Evolutionary conservation across 2,329 filamentous ascomycete genomes (phyloP), one percentile per base, ranked within the genome.

Genomic region (Aspergillus vadensis): DNA sequence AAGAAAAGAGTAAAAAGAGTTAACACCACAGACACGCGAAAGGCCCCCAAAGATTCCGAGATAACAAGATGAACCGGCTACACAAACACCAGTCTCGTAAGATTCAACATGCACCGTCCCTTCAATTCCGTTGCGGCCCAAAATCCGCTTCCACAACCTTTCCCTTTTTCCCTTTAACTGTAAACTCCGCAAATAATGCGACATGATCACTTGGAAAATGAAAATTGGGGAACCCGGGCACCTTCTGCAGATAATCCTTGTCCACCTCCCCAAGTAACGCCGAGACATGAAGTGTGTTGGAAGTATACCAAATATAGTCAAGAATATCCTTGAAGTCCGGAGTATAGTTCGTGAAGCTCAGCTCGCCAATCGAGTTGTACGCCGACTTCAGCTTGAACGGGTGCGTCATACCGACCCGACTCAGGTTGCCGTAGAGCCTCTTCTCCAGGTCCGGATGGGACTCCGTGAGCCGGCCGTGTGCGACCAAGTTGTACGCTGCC

Each of bases 281-380:
- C 17, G 91, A 88, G 23, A 96, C 90, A 72, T 95, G 91, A 48
- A 97, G 82, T 21, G 90, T 88, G 76, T 95, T 97, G 60, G 92
- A 94, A 59, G 92, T 93, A 78, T 96, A 99, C 92, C 93, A 98
- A 70, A 99, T 92, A 77, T 98, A 97, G 75, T 99, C 95, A 67
- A 99, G 90, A 59, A 96, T 91, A 63, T 92, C 93, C 55, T 87
- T 86, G 79, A 97, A 99, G n/a, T 88, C 87, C 1, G 95, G 93
- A 14, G 92, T 96, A 78, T 98, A 99, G 78, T 99, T 99, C 50
- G 95, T 99, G 76, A 97, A 99, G 4, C 88, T 87, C 69, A 98
- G 81, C 74, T 97, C 91, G 60, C 92, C 90, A 55, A 96, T 89
- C 64, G 90, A 86, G 38, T 86, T 86, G 76, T 99, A 99, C 3